Percentiles rank a stretch among this genome's conserved stretches.
Conservation (phyloP, 768 basidiomycete species). For the Panaeolus papilionaceus region DNA sequence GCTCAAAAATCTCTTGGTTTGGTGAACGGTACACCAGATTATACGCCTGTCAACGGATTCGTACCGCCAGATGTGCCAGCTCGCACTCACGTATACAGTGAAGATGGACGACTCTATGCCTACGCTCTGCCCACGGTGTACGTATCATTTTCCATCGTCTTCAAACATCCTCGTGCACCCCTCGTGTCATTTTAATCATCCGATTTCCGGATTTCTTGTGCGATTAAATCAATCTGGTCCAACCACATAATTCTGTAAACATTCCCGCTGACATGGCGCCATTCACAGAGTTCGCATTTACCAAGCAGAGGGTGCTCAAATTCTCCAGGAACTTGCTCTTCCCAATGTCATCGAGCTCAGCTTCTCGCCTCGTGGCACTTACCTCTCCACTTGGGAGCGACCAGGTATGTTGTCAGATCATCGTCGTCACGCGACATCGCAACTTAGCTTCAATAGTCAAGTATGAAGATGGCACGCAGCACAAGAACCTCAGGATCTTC, state of each 20-base stretch:
- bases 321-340: constrained; percentile 77
- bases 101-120: constrained; percentile 87
- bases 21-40: constrained; percentile 82
- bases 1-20: constrained; percentile 94
- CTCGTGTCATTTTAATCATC: constrained; percentile 21
- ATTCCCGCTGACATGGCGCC: constrained; percentile 18
- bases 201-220: constrained; percentile 18
- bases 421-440: background rate
- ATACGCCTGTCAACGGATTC: constrained; percentile 68
- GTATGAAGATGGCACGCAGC: constrained; percentile 87
- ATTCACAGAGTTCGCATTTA: constrained; percentile 71
- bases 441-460: constrained; percentile 56
- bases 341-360: constrained; percentile 82
- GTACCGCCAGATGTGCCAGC: constrained; percentile 72
- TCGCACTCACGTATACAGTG: constrained; percentile 81
- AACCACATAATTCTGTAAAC: constrained; percentile 14
- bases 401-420: constrained; percentile 56
- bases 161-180: constrained; percentile 25
- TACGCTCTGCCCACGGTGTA: constrained; percentile 80
- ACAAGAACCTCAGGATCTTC: constrained; percentile 95
- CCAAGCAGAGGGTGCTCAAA: constrained; percentile 73
- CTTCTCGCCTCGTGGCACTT: constrained; percentile 94
- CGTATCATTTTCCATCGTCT: constrained; percentile 35
- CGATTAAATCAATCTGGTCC: constrained; percentile 19
- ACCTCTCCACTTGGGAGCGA: constrained; percentile 95